Evolutionary conservation across 148 eudicot species (phyloP).

Genomic region (Limonium bicolor): DNA sequence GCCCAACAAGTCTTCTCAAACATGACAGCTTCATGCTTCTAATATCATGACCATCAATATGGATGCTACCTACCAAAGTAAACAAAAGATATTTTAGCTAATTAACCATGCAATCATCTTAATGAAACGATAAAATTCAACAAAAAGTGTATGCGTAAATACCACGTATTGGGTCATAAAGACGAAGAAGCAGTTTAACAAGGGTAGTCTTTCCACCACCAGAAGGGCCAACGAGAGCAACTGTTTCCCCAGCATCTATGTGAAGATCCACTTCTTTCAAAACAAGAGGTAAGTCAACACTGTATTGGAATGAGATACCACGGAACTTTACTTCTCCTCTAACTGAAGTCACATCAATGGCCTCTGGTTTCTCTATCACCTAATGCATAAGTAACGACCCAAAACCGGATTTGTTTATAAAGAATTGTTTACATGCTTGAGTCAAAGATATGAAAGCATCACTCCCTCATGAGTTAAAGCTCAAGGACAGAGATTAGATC

Average conservation of each 20-base stretch:
- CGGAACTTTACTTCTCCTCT: conserved; percentile 59
- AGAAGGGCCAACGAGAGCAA: conserved; percentile 94
- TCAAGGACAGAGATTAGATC: too few species aligned
- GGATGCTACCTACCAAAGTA: conserved; percentile 45
- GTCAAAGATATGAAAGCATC: too few species aligned
- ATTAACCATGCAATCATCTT: neutral
- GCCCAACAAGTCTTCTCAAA: conserved; percentile 76
- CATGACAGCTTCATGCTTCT: conserved; percentile 40
- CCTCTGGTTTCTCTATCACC: conserved; percentile 62
- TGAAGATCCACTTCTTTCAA: conserved; percentile 59
- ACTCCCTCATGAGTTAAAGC: too few species aligned
- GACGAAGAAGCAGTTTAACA: conserved; percentile 86
- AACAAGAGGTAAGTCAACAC: conserved; percentile 43
- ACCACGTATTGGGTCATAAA: conserved; percentile 84
- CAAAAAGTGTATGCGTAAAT: conserved; percentile 6
- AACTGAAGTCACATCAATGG: conserved; percentile 41
- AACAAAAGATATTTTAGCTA: conserved; percentile 1
- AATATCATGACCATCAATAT: conserved; percentile 55
- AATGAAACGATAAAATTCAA: neutral
- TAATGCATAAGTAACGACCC: too few species aligned
- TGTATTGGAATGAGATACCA: conserved; percentile 53
- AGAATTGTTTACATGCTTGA: too few species aligned
- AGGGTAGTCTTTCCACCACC: conserved; percentile 97
- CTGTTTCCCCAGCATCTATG: conserved; percentile 76
- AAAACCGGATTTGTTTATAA: too few species aligned